Percentiles rank a stretch among this genome's conserved stretches.
phyloP scores from a whole-genome alignment of 225 moss, liverwort and hornwort genomes.

The Ulota crispa region DNA sequence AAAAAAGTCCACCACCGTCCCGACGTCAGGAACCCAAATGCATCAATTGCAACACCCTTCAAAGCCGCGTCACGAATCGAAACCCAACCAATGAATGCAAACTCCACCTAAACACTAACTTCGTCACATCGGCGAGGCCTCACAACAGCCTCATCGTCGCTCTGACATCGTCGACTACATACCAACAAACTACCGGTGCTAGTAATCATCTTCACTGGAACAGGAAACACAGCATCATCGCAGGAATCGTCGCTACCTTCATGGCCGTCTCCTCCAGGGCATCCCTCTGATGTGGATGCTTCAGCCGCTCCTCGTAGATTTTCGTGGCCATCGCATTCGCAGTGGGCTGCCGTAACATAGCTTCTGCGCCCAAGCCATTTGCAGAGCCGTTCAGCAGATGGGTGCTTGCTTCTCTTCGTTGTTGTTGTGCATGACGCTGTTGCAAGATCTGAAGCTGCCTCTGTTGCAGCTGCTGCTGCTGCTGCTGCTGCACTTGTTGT shows the following conservation, averaged over 20 bases:
- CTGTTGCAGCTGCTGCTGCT: constrained; percentile 62
- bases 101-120: neutral
- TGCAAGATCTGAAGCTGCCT: constrained; percentile 79
- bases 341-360: constrained; percentile 83
- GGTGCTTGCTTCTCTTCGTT: constrained; percentile 71
- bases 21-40: constrained; percentile 11
- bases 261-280: constrained; percentile 91
- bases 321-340: constrained; percentile 99
- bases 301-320: constrained; percentile 97
- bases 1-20: constrained; percentile 23
- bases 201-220: neutral
- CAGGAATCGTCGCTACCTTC: constrained; percentile 62
- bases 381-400: constrained; percentile 92
- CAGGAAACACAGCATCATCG: neutral
- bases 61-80: neutral
- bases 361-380: constrained; percentile 86
- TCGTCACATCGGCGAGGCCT: neutral
- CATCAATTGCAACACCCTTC: neutral
- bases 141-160: neutral
- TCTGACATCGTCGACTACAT: neutral
- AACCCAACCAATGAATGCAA: neutral
- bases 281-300: constrained; percentile 94
- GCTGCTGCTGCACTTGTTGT: constrained; percentile 36
- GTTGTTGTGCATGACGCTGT: constrained; percentile 68
- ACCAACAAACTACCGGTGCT: neutral